phyloP scores from a whole-genome alignment of 139 green algal species.

The Ostreobium quekettii region DNA sequence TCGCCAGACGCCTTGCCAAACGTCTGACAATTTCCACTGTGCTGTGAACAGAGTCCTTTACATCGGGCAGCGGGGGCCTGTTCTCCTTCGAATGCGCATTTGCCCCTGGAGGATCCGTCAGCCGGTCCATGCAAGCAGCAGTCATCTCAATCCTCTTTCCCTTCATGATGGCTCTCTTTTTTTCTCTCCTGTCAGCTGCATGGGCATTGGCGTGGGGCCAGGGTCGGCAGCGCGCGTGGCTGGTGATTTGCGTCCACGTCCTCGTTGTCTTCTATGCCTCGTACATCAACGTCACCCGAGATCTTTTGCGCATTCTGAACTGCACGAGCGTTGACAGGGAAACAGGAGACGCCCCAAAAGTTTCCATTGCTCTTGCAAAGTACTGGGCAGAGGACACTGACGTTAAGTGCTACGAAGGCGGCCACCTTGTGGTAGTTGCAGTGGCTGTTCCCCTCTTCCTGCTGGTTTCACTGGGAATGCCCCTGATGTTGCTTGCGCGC shows the following conservation, averaged over 20 bases:
- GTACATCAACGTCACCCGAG: not conserved
- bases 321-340: constrained; percentile 7
- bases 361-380: not conserved
- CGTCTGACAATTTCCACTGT: too few species aligned
- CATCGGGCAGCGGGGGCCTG: too few species aligned
- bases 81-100: too few species aligned
- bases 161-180: not conserved
- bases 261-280: not conserved
- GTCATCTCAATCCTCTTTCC: not conserved
- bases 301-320: not conserved
- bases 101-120: too few species aligned
- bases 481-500: not conserved
- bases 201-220: not conserved
- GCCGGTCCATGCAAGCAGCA: not conserved
- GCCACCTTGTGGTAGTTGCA: not conserved
- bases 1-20: too few species aligned
- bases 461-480: constrained; percentile 5
- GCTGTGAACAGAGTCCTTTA: too few species aligned
- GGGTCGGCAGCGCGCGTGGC: not conserved
- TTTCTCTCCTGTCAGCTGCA: not conserved
- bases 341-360: not conserved
- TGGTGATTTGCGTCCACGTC: not conserved
- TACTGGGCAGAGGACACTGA: constrained; percentile 11
- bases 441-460: not conserved
- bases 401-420: not conserved